Base-by-base conservation (phyloP, 352 stramenopile genomes). In the Phytophthora pini region DNA sequence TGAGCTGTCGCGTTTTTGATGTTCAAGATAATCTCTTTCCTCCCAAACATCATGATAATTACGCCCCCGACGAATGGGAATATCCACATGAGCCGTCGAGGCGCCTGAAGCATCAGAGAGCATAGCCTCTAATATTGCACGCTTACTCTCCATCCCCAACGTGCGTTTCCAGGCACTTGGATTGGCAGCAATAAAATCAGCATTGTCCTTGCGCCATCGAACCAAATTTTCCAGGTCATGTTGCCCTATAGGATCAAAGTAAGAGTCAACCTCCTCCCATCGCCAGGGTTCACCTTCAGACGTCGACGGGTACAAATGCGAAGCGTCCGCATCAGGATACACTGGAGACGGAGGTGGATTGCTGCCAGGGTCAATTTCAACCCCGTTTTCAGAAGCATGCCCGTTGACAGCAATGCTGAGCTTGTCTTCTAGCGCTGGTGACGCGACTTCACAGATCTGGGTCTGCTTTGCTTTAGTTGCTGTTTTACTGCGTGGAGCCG, bases 31-130 rank as follows among this genome's bases (percentile, higher is more conserved):
- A 34, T 93, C 84, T 15, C 71, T 72, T 69, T 96, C 88, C 39
- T 90, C 82, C 88, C 88, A 96, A 53, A 84, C 61, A 29, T 95
- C 88, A 17, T 71, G 80, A 54, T 94, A 96, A 27, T 49, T 82
- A 32, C 87, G 84, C 6, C 88, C 88, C 22, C 88, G 74, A 24
- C 72, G 74, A 48, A 82, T 36, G 5, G 72, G 47, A 0, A 72
- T 70, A 2, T 70, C 49, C n/a, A 88, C 61, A 34, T 71, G 60
- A 11, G 59, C 65, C 5, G 49, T 64, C 8, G 39, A 56, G 1
- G 26, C 6, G 46, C 82, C 62, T 17, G 64, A 74, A 41, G 77
- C 80, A 60, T 92, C 83, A 5, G 46, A 39, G 15, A 74, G 32
- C 58, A 91, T 86, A 7, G 68, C 61, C 8, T 74, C 73, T 55